Base-by-base conservation (phyloP, 805 yeast genomes). In the Saccharomycopsis fodiens region DNA sequence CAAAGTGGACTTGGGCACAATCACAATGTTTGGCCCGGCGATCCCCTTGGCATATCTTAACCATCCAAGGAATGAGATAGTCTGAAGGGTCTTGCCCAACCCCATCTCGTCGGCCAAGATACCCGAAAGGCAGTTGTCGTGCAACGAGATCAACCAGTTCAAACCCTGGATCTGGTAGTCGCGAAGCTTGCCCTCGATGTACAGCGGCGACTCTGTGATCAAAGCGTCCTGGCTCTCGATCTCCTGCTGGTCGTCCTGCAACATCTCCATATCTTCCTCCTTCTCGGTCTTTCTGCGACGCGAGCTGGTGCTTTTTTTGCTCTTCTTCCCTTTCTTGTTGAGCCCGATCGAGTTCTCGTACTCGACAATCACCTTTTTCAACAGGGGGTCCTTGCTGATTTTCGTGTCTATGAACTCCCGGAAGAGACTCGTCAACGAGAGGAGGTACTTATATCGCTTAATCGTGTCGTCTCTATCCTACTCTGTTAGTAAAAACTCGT, bases 81-180 rank as follows among this genome's bases (percentile, higher is more conserved):
- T 91, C 64, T 91, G 98, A 46, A 93, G 68, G 3, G 98, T 91
- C 63, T 91, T 91, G 46, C 98, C 98, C 35, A 91, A 71, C 2
- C 98, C 98, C 98, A 93, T 91, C 62, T 91, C 98, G 65, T 91
- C 98, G 10, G 98, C 98, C 41, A 91, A 67, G 39, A 91, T 93
- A 17, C 98, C 98, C 7, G 95, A 83, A 37, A 91, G 72, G 55
- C 83, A 76, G 62, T 91, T 87, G 54, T 89, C 96, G 60, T 88
- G 85, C 30, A 91, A 65, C 1, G 94, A 79, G 16, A 91, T 82
- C 58, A 91, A 71, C 98, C 98, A 91, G 64, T 93, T 93, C 42
- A 91, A 72, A 42, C 98, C 98, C 59, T 88, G 96, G 25, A 91
- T 70, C 66, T 91, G 98, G 60, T 93, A 91, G 58, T 87, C 95